Conservation (phyloP, 1,284 basidiomycete species). For the Ustilago nuda region DNA sequence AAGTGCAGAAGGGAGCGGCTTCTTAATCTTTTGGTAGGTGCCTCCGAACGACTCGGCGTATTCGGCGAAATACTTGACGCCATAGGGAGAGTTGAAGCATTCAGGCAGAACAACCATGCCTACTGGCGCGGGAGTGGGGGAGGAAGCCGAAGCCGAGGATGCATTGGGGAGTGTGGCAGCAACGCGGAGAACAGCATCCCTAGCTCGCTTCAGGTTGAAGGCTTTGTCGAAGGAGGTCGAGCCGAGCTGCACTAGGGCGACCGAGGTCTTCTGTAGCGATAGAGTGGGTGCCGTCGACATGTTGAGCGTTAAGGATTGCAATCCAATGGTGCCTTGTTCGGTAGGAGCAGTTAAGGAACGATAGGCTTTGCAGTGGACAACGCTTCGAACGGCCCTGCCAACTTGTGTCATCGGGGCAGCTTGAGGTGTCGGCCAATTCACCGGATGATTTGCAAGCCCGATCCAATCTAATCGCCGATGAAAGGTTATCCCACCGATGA, state of each 20-base stretch:
- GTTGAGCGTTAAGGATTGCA: not conserved
- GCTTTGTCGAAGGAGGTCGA: slow-evolving; percentile 62
- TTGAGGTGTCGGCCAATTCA: slow-evolving; percentile 14
- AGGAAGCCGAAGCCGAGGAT: slow-evolving; percentile 5
- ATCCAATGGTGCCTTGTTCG: not conserved
- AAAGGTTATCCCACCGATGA: not conserved
- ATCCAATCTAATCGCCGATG: not conserved
- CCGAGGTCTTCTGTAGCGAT: slow-evolving; percentile 46
- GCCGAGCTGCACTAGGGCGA: slow-evolving; percentile 66
- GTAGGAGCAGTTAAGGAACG: not conserved
- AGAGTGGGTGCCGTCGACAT: slow-evolving; percentile 46
- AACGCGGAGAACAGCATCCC: slow-evolving; percentile 47
- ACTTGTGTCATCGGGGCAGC: slow-evolving; percentile 4
- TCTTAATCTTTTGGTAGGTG: slow-evolving; percentile 62
- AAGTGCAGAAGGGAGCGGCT: slow-evolving; percentile 44
- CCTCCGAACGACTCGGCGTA: slow-evolving; percentile 66
- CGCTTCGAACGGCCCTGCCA: not conserved
- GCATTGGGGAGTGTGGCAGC: slow-evolving; percentile 25
- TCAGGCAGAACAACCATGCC: slow-evolving; percentile 75
- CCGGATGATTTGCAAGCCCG: not conserved
- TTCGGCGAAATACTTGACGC: slow-evolving; percentile 74
- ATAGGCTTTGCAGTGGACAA: not conserved
- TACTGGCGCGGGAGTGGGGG: slow-evolving; percentile 33
- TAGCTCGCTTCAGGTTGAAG: slow-evolving; percentile 60
- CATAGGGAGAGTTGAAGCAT: slow-evolving; percentile 98